Conservation (phyloP, 805 yeast genomes). For the Ogataea paradorogensis region DNA sequence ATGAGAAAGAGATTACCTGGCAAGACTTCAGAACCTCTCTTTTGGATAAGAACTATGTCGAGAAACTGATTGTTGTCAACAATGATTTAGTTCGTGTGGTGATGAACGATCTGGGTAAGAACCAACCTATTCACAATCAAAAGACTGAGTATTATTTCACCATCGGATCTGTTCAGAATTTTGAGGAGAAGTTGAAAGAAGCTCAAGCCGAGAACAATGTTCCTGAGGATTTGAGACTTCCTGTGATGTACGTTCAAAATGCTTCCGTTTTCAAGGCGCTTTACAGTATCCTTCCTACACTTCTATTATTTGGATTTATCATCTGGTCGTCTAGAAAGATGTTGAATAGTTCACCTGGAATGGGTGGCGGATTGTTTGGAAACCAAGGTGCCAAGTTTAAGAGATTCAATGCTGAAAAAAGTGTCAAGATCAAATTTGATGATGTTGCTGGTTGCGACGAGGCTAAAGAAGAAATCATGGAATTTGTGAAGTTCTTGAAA, state of each 20-base stretch:
- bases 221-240: conserved; percentile 68
- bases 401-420: conserved; percentile 77
- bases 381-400: conserved; percentile 79
- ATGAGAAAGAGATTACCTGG: conserved; percentile 35
- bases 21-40: conserved; percentile 84
- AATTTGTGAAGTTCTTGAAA: conserved; percentile 85
- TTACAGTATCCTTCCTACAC: conserved; percentile 76
- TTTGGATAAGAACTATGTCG: conserved; percentile 74
- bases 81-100: conserved; percentile 70
- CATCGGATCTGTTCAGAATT: conserved; percentile 81
- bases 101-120: conserved; percentile 42
- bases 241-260: conserved; percentile 70
- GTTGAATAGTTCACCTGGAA: conserved; percentile 53
- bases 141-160: conserved; percentile 53
- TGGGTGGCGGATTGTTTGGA: conserved; percentile 59
- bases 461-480: conserved; percentile 94
- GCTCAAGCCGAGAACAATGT: conserved; percentile 70
- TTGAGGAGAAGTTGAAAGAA: conserved; percentile 77
- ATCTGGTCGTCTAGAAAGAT: conserved; percentile 60
- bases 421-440: conserved; percentile 74
- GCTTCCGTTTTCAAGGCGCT: conserved; percentile 61
- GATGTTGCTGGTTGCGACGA: conserved; percentile 96
- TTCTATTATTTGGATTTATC: conserved; percentile 75
- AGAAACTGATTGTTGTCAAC: conserved; percentile 69
- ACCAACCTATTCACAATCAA: conserved; percentile 29